A percentile compares a stretch with the other conserved stretches of the same genome.
Evolutionary conservation across 2,329 filamentous ascomycete genomes (phyloP).

Genomic region (Paramyrothecium sp.): DNA sequence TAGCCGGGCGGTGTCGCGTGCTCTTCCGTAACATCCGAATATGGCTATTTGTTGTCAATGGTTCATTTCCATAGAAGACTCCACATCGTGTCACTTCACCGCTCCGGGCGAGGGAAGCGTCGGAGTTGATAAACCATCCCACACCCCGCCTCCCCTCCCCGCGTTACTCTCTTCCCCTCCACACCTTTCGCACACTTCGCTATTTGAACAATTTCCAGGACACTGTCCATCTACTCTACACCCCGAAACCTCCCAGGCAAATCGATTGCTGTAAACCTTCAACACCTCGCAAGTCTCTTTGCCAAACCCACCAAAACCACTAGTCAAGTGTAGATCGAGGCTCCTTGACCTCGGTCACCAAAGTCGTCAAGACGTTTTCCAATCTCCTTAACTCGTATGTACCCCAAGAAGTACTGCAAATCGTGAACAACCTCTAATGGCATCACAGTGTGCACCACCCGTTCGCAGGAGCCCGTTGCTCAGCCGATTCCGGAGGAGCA

Average conservation of each 20-base stretch:
- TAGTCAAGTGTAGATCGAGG: constrained; percentile 45
- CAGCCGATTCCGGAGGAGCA: constrained; percentile 82
- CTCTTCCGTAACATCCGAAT: neutral
- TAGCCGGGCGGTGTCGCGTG: neutral
- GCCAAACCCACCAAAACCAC: constrained; percentile 17
- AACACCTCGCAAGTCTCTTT: constrained; percentile 20
- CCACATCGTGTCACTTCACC: neutral
- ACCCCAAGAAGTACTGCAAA: neutral
- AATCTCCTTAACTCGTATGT: constrained; percentile 95
- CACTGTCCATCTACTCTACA: neutral
- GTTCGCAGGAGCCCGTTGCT: constrained; percentile 94
- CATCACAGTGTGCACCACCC: constrained; percentile 78
- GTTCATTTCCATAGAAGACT: neutral
- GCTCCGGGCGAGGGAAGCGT: neutral
- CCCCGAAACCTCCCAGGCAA: neutral
- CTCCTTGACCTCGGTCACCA: constrained; percentile 51
- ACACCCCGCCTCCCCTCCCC: neutral
- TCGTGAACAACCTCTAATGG: neutral
- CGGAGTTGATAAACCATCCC: neutral
- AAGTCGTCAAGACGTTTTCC: constrained; percentile 92
- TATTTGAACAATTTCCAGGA: neutral
- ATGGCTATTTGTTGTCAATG: neutral
- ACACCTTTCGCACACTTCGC: neutral
- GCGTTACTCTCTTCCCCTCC: neutral
- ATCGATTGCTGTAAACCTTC: constrained; percentile 13